Base-by-base conservation (phyloP, 1,139 yeast species). In the Zygosaccharomyces pseudobailii region DNA sequence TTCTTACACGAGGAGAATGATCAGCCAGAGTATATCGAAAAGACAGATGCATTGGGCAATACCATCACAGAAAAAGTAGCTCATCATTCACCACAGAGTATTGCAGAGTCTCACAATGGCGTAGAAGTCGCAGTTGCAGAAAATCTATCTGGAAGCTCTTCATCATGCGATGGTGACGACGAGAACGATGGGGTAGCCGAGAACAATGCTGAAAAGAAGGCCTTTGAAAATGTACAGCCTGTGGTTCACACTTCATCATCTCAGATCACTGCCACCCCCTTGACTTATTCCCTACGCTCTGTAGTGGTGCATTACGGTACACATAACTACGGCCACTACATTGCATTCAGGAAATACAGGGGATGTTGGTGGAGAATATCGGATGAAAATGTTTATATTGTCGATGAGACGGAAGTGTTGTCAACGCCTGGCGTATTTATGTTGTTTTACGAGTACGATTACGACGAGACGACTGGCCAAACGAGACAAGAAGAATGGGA, bases 341-440 rank as follows among this genome's bases (percentile, higher is more conserved):
- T 90, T 50, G 87, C 95, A 43, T 90, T 78, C 69, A 79, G 97
- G 59, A 83, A 80, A 58, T 76, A 73, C 49, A 76, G 94, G 58
- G 95, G 94, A 1, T 75, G 81, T 9, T 90, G 97, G 97, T 89
- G 96, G 96, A 78, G 96, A 65, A 82, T 89, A 22, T 84, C 95
- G 59, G 97, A 90, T 66, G 96, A 90, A 61, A 81, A 83, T 2
- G 95, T 89, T 3, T 81, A 86, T 53, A 78, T 86, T 22, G 89
- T 88, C 1, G 77, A 80, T 21, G 95, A 87, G 62, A 78, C 77
- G 6, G 95, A 89, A 63, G 97, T 88, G 1, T 70, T 87, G 50
- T 74, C 75, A 13, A 81, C 90, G 3, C 94, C 87, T 52, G 97
- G 97, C 20, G 89, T 94, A 0, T 90, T 89, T 58, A 87, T 90